Conservation (phyloP, 176 grass and related monocot species). For the Olyra latifolia region DNA sequence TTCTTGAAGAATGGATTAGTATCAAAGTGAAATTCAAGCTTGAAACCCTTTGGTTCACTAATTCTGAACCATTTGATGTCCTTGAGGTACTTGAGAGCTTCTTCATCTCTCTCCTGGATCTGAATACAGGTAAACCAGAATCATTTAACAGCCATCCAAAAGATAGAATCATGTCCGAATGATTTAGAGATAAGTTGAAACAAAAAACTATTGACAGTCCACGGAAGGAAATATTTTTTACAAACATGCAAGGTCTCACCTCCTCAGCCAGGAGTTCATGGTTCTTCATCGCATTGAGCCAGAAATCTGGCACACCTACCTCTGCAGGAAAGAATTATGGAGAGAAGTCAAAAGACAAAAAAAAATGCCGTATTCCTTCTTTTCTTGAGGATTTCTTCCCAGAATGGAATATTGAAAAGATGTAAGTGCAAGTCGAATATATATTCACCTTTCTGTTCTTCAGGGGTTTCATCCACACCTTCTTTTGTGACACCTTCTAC, state of each 20-base stretch:
- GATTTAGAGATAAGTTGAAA: neutral
- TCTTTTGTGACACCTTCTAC: conserved; percentile 63
- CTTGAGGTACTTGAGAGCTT: conserved; percentile 84
- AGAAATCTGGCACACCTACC: conserved; percentile 91
- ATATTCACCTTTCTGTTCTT: conserved; percentile 42
- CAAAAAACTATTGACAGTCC: neutral
- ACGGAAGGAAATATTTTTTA: neutral
- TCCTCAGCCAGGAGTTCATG: conserved; percentile 86
- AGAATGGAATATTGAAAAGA: neutral
- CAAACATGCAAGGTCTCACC: conserved; percentile 36
- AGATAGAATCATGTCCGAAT: neutral
- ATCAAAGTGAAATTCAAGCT: conserved; percentile 89
- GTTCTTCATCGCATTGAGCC: conserved; percentile 95
- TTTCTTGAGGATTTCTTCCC: neutral
- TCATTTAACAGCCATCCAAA: conserved; percentile 6
- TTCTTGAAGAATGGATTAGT: conserved; percentile 92
- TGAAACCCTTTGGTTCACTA: conserved; percentile 82
- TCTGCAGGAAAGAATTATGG: conserved; percentile 27
- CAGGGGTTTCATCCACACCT: conserved; percentile 49
- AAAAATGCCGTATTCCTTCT: neutral
- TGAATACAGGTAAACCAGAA: conserved; percentile 26
- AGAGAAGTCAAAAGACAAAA: neutral
- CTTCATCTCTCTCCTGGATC: conserved; percentile 91
- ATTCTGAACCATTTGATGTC: conserved; percentile 90
- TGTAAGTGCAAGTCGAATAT: neutral